Evolutionary conservation across 1,139 yeast genomes (phyloP).

Genomic region (Candida anutae): DNA sequence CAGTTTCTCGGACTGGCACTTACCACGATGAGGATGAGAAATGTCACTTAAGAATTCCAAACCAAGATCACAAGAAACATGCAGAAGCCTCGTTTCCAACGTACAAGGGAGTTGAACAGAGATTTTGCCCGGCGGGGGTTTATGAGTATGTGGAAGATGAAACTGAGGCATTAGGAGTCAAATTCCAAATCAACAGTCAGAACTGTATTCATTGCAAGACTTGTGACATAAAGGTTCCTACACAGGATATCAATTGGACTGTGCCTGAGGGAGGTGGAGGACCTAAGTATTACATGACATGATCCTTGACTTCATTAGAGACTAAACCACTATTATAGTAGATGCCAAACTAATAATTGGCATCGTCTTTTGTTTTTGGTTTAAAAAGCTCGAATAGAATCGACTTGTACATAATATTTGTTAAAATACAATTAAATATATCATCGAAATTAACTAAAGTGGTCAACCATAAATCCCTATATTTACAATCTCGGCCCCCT

Average conservation of each 20-base stretch:
- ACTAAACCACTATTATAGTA: too few species aligned
- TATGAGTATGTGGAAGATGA: conserved; percentile 83
- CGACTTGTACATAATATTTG: too few species aligned
- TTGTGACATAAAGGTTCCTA: conserved; percentile 93
- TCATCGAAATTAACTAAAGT: too few species aligned
- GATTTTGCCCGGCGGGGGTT: conserved; percentile 98
- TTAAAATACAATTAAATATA: too few species aligned
- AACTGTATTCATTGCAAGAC: conserved; percentile 98
- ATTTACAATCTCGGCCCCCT: too few species aligned
- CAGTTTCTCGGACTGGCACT: conserved; percentile 93
- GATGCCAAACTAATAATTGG: too few species aligned
- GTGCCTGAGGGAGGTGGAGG: conserved; percentile 99
- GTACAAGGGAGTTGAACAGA: conserved; percentile 77
- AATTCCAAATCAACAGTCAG: conserved; percentile 88
- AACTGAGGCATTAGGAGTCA: conserved; percentile 51
- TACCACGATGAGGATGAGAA: conserved; percentile 92
- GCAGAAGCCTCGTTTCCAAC: conserved; percentile 62
- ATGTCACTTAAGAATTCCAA: conserved; percentile 76
- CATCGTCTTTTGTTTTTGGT: too few species aligned
- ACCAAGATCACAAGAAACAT: conserved; percentile 63
- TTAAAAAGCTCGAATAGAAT: too few species aligned
- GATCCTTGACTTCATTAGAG: too few species aligned
- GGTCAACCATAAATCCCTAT: too few species aligned
- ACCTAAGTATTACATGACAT: conserved; percentile 83
- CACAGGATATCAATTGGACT: conserved; percentile 89